Evolutionary conservation across 352 stramenopile species (phyloP), one percentile per base, ranked within the genome.

Genomic region (Phytophthora podocarpi): DNA sequence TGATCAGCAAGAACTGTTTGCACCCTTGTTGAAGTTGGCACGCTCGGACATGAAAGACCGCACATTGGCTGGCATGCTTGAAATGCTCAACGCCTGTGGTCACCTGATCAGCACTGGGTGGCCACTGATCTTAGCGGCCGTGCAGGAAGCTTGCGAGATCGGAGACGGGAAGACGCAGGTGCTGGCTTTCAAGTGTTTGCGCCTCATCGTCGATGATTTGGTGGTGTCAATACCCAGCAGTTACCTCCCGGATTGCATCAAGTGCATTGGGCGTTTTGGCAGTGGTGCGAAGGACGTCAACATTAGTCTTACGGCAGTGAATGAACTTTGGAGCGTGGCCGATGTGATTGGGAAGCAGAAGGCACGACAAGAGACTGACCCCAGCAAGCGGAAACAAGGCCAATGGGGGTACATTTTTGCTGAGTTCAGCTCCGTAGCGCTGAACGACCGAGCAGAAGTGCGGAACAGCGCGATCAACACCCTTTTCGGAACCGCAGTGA

Each of bases 381-480:
- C 21, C 6, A 53, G 27, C 18, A 49, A 64, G 34, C 46, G 51
- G 28, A 80, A 80, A 40, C 55, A 60, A 7, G 72, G 61, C 0
- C 72, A 86, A 24, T 94, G 81, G 85, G 72, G 61, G 15, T 94
- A 54, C 57, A 80, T 80, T 28, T 94, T 97, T 49, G 67, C 68
- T 3, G 85, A 97, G 47, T 84, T 98, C 10, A 79, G 80, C n/a
- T 75, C 80, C 12, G 83, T 99, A 3, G 87, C 96, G 8, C 68
- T 97, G 20, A 96, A 99, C 55, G 80, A 85, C 24, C 85, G 97
- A 37, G 86, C 91, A 0, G 96, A 99, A 72, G 93, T 99, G 53
- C 78, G 97, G 48, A 99, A 99, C 72, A 99, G 95, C 64, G 90
- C 96, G 15, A 94, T 99, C 30, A 98, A 99, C 60, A 99, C 97